These are phyloP conservation scores for Adansonia madagascariensis DNA, from an alignment of 441 rosid genomes.

Conservation along the genomic window DNA sequence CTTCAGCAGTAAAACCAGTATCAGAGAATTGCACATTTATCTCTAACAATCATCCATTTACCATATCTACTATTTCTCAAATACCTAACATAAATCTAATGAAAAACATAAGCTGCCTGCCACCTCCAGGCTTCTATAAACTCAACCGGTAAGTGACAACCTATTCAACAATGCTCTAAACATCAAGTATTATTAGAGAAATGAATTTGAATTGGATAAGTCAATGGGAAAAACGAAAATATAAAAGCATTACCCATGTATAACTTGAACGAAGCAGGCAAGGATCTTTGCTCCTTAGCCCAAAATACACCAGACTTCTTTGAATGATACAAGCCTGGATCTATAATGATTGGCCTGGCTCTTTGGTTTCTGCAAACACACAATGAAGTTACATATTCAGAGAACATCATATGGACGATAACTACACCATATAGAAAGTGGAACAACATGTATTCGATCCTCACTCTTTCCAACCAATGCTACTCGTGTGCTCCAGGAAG, in stretches of 20 bases:
- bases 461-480: slow-evolving; percentile 95
- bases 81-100: not conserved
- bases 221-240: not conserved
- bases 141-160: not conserved
- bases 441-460: slow-evolving; percentile 33
- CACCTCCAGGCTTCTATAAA: slow-evolving; percentile 1
- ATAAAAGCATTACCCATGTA: slow-evolving; percentile 58
- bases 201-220: not conserved
- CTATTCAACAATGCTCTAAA: not conserved
- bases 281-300: slow-evolving; percentile 82
- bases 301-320: slow-evolving; percentile 82
- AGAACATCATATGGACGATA: not conserved
- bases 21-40: not conserved
- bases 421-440: not conserved
- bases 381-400: not conserved
- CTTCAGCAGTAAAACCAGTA: not conserved
- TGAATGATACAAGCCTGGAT: slow-evolving; percentile 85
- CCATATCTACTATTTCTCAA: not conserved
- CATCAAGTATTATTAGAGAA: too few relatives aligned
- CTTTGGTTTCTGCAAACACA: slow-evolving; percentile 63
- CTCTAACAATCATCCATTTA: not conserved
- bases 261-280: slow-evolving; percentile 88
- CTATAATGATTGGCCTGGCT: slow-evolving; percentile 86
- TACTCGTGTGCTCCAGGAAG: slow-evolving; percentile 89
- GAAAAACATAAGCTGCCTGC: not conserved